These are phyloP conservation scores for Trypanosoma conorhini DNA, from an alignment of 208 protist genomes.

Conservation along the genomic window DNA sequence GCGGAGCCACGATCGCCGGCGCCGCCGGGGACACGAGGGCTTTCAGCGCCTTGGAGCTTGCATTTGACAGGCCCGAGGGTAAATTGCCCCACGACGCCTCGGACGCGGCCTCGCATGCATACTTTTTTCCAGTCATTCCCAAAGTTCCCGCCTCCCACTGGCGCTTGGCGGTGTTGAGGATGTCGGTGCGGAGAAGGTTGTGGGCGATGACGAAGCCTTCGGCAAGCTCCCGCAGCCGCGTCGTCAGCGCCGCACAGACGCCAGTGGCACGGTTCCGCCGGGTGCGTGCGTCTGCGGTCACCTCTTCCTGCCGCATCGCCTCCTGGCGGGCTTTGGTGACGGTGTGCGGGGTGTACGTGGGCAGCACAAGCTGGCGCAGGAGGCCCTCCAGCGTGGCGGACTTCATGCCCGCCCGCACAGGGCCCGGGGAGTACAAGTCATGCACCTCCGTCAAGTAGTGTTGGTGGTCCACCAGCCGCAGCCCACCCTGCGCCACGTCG, in stretches of 20 bases:
- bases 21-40: not conserved
- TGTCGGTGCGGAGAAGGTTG: conserved; percentile 59
- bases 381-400: conserved; percentile 48
- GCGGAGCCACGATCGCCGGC: not conserved
- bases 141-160: not conserved
- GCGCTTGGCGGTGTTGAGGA: conserved; percentile 35
- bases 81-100: conserved; percentile 11
- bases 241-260: conserved; percentile 47
- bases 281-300: conserved; percentile 30
- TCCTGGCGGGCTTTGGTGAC: conserved; percentile 35
- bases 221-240: conserved; percentile 62
- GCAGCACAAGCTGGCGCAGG: conserved; percentile 55
- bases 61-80: not conserved
- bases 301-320: conserved; percentile 35
- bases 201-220: conserved; percentile 71
- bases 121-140: not conserved
- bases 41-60: not conserved
- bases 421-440: conserved; percentile 38
- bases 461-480: conserved; percentile 82
- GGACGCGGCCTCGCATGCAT: not conserved
- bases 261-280: conserved; percentile 27
- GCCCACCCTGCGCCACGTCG: conserved; percentile 66
- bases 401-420: conserved; percentile 29
- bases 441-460: conserved; percentile 63
- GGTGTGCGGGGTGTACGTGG: conserved; percentile 72